Evolutionary conservation across 805 yeast genomes (phyloP).

Genomic region (Barnettozyma sp.): DNA sequence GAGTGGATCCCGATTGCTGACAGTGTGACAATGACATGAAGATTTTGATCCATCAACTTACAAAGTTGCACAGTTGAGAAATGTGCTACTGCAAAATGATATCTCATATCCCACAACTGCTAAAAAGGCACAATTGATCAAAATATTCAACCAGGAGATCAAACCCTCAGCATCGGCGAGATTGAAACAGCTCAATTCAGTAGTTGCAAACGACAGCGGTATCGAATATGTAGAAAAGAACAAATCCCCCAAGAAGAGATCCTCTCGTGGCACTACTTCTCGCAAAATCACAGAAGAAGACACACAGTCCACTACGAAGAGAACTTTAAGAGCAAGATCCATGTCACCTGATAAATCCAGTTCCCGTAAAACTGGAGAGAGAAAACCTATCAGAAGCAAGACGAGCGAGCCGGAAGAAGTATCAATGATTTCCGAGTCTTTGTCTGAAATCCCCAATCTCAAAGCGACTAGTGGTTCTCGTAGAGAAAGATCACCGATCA

Average conservation of each 20-base stretch:
- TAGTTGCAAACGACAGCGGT: slow-evolving; percentile 30
- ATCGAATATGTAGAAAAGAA: slow-evolving; percentile 33
- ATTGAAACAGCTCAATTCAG: slow-evolving; percentile 27
- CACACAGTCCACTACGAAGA: slow-evolving; percentile 7
- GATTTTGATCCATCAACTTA: slow-evolving; percentile 65
- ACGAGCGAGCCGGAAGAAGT: slow-evolving; percentile 12
- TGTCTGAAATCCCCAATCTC: slow-evolving; percentile 15
- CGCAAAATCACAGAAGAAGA: slow-evolving; percentile 8
- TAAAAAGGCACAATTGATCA: slow-evolving; percentile 59
- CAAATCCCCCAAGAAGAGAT: slow-evolving; percentile 7
- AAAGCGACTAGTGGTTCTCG: slow-evolving; percentile 1
- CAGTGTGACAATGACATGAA: slow-evolving; percentile 13
- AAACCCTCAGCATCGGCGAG: slow-evolving; percentile 40
- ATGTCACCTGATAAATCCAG: slow-evolving; percentile 3
- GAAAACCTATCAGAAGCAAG: slow-evolving; percentile 18
- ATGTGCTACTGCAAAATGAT: slow-evolving; percentile 55
- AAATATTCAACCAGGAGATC: slow-evolving; percentile 50
- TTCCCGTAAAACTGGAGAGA: slow-evolving; percentile 13
- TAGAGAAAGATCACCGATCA: slow-evolving; percentile 11
- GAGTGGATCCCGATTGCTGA: too few species aligned
- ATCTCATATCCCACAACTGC: slow-evolving; percentile 55
- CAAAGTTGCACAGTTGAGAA: slow-evolving; percentile 64
- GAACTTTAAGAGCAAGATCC: slow-evolving; percentile 3
- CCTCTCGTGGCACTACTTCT: too few species aligned
- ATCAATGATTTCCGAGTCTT: too few species aligned